phyloP scores from a whole-genome alignment of 192 early-diverging fungal species.

The Pilobolus umbonatus region DNA sequence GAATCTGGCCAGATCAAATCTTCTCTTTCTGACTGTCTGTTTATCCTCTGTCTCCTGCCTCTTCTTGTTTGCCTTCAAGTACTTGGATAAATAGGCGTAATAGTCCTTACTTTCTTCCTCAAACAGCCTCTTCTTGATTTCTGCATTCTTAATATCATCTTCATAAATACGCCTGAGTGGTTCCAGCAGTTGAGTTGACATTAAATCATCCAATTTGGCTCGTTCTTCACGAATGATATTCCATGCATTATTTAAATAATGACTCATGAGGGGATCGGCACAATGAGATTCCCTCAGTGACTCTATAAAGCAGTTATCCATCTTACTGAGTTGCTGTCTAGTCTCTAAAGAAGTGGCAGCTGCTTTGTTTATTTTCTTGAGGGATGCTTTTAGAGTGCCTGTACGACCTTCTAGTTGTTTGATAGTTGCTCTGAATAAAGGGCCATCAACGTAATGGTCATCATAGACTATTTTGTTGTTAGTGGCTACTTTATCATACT shows the following conservation, averaged over 20 bases:
- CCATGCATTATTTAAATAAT: slow-evolving; percentile 19
- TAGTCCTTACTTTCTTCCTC: slow-evolving; percentile 29
- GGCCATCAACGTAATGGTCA: slow-evolving; percentile 59
- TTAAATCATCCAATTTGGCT: background rate
- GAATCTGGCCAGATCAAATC: slow-evolving; percentile 60
- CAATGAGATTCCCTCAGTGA: slow-evolving; percentile 38
- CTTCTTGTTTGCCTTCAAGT: slow-evolving; percentile 41
- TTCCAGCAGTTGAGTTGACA: slow-evolving; percentile 34
- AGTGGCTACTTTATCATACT: no score
- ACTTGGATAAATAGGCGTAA: slow-evolving; percentile 41
- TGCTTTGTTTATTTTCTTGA: slow-evolving; percentile 55
- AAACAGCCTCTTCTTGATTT: slow-evolving; percentile 50
- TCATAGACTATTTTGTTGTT: no score
- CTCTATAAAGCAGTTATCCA: slow-evolving; percentile 44
- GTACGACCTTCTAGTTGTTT: slow-evolving; percentile 55
- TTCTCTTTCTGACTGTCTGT: slow-evolving; percentile 46
- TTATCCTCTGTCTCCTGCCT: slow-evolving; percentile 37
- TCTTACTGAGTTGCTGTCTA: slow-evolving; percentile 31
- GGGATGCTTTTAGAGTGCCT: slow-evolving; percentile 38
- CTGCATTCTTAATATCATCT: slow-evolving; percentile 54
- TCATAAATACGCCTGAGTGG: slow-evolving; percentile 51
- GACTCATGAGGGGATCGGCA: slow-evolving; percentile 30
- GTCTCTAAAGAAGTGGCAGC: slow-evolving; percentile 42
- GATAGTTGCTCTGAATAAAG: slow-evolving; percentile 59
- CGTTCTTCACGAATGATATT: slow-evolving; percentile 6